Evolutionary conservation across 2,329 filamentous ascomycete species (phyloP).

Genomic region (Hypoxylon sp.): DNA sequence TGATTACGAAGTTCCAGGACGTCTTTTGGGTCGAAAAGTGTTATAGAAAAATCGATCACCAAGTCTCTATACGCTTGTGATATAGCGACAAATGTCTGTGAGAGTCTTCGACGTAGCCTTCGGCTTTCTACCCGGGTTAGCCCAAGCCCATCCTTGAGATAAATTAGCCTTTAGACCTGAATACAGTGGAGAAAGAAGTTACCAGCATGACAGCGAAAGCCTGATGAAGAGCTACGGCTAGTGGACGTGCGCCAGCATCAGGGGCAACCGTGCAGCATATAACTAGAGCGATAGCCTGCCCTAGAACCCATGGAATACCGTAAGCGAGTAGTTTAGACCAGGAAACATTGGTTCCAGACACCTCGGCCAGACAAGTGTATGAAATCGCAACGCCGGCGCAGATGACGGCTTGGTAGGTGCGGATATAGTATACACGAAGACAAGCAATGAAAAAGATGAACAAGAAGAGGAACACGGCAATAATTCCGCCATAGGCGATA

Average conservation of each 20-base stretch:
- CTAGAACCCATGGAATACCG: conserved; percentile 69
- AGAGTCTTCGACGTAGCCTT: conserved; percentile 61
- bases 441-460: conserved; percentile 68
- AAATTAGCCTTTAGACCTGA: conserved; percentile 41
- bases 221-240: conserved; percentile 64
- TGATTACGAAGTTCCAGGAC: conserved; percentile 66
- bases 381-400: conserved; percentile 69
- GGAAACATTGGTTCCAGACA: conserved; percentile 58
- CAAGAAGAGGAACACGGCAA: conserved; percentile 68
- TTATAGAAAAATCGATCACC: conserved; percentile 69
- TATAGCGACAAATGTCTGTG: conserved; percentile 68
- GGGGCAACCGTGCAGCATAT: conserved; percentile 66
- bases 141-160: conserved; percentile 54
- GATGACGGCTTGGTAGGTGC: conserved; percentile 69
- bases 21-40: conserved; percentile 66
- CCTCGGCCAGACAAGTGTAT: conserved; percentile 68
- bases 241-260: conserved; percentile 68
- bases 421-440: conserved; percentile 68
- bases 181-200: conserved; percentile 23
- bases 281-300: conserved; percentile 67
- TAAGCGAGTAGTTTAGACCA: conserved; percentile 68
- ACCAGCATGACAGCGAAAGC: conserved; percentile 65
- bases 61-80: conserved; percentile 71
- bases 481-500: conserved; percentile 66
- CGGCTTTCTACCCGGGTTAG: conserved; percentile 56